Evolutionary conservation across 1,284 basidiomycete species (phyloP).

Genomic region (Boletus coffeatus): DNA sequence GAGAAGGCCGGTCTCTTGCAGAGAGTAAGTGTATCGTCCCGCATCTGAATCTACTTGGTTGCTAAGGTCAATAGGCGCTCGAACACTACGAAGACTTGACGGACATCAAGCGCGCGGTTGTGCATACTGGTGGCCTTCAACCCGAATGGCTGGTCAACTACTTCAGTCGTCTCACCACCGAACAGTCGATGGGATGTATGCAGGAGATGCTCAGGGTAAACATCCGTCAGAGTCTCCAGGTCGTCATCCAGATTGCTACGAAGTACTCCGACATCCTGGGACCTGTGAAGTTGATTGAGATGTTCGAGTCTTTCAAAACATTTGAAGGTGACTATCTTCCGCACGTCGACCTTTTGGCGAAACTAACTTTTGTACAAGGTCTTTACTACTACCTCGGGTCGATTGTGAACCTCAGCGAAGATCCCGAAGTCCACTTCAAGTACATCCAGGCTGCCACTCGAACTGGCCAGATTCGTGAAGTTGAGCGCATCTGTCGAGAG

Average conservation of each 20-base stretch:
- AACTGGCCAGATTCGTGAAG: slow-evolving; percentile 97
- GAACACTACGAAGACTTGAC: slow-evolving; percentile 98
- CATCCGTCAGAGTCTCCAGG: slow-evolving; percentile 96
- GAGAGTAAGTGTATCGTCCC: slow-evolving; percentile 48
- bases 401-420: slow-evolving; percentile 94
- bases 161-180: slow-evolving; percentile 97
- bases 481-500: slow-evolving; percentile 98
- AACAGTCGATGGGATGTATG: slow-evolving; percentile 95
- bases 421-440: slow-evolving; percentile 99
- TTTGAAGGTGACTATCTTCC: slow-evolving; percentile 66
- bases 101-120: slow-evolving; percentile 98
- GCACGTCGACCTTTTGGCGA: not conserved
- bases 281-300: slow-evolving; percentile 95
- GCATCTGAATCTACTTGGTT: slow-evolving; percentile 1
- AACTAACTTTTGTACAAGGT: slow-evolving; percentile 40
- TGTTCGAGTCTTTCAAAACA: slow-evolving; percentile 98
- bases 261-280: slow-evolving; percentile 99
- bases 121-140: slow-evolving; percentile 87
- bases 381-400: slow-evolving; percentile 98
- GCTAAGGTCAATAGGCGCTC: slow-evolving; percentile 61
- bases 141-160: slow-evolving; percentile 98
- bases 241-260: slow-evolving; percentile 97
- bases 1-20: slow-evolving; percentile 98
- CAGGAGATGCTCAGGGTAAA: slow-evolving; percentile 98
- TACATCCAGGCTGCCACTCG: slow-evolving; percentile 99